Percentiles rank a stretch among this genome's conserved stretches.
Conservation (phyloP, 2,329 filamentous ascomycete species). For the Calonectria pauciramosa region DNA sequence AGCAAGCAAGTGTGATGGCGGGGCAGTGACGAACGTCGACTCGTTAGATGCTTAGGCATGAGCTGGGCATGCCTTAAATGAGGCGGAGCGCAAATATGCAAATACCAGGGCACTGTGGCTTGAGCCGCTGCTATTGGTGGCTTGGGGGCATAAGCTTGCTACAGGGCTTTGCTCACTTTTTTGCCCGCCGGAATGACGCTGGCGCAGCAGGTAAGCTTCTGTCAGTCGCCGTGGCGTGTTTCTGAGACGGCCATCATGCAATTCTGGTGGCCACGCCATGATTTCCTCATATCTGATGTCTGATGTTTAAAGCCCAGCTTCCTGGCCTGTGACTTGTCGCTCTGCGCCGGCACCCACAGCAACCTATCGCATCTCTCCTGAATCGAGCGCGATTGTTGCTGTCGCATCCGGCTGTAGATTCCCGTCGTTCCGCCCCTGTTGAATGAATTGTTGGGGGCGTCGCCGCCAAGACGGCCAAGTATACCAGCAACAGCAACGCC, state of each 20-base stretch:
- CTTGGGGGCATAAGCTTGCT: background rate
- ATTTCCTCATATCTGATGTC: slow-evolving; percentile 22
- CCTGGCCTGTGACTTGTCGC: slow-evolving; percentile 12
- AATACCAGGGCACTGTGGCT: background rate
- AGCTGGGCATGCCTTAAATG: slow-evolving; percentile 5
- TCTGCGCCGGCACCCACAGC: slow-evolving; percentile 7
- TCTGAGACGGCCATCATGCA: slow-evolving; percentile 29
- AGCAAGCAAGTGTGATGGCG: slow-evolving; percentile 14
- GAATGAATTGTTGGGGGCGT: background rate
- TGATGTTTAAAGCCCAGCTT: slow-evolving; percentile 5
- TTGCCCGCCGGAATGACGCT: background rate
- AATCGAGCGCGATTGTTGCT: background rate
- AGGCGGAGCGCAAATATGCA: background rate
- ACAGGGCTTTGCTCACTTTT: slow-evolving; percentile 25
- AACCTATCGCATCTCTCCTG: background rate
- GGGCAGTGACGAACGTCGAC: slow-evolving; percentile 21
- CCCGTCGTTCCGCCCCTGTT: slow-evolving; percentile 1
- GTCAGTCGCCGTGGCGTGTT: slow-evolving; percentile 31
- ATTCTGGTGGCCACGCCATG: slow-evolving; percentile 25
- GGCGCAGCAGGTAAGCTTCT: slow-evolving; percentile 17
- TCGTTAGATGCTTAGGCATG: background rate
- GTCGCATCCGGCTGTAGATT: slow-evolving; percentile 5
- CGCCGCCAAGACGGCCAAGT: slow-evolving; percentile 6
- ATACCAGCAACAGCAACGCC: background rate
- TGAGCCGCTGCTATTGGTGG: slow-evolving; percentile 7